These are phyloP conservation scores for Trichothecium roseum DNA, from an alignment of 2,329 filamentous ascomycete genomes.

Conservation along the genomic window DNA sequence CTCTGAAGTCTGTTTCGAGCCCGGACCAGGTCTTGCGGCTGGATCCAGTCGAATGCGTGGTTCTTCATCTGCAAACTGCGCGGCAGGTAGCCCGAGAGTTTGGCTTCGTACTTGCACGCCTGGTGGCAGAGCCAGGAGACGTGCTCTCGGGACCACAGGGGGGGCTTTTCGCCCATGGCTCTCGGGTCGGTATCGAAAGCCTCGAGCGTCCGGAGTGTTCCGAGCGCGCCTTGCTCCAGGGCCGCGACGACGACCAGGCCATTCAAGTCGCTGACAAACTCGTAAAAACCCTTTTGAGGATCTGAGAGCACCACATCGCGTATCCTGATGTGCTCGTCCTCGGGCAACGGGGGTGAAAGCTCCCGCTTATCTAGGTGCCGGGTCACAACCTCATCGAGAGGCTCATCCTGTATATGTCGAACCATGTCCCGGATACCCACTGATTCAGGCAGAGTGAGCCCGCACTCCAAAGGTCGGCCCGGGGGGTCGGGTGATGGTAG, in stretches of 20 bases:
- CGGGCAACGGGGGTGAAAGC: constrained; percentile 3
- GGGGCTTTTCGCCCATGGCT: too few relatives aligned
- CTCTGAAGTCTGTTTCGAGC: constrained; percentile 10
- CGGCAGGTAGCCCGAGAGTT: constrained; percentile 12
- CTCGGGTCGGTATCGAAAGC: too few relatives aligned
- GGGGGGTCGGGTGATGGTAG: constrained; percentile 3
- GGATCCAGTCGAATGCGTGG: constrained; percentile 17
- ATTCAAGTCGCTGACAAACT: constrained; percentile 18
- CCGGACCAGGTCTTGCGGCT: constrained; percentile 7
- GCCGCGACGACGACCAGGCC: constrained; percentile 14
- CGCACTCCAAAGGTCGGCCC: constrained; percentile 7
- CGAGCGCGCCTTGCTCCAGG: constrained; percentile 10
- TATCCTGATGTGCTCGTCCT: constrained; percentile 9
- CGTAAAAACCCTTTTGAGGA: constrained; percentile 7
- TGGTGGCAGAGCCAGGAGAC: constrained; percentile 14
- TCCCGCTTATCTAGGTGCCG: constrained; percentile 6
- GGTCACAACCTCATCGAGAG: too few relatives aligned
- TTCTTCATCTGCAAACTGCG: constrained; percentile 15
- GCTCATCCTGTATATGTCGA: constrained; percentile 10
- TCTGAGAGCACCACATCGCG: constrained; percentile 8
- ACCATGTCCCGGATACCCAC: constrained; percentile 11
- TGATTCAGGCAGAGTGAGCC: constrained; percentile 6
- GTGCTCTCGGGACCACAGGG: constrained; percentile 4
- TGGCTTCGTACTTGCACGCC: constrained; percentile 15
- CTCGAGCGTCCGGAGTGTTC: constrained; percentile 3